Evolutionary conservation across 2,329 filamentous ascomycete genomes (phyloP).

Genomic region (Diaporthe amygdali): DNA sequence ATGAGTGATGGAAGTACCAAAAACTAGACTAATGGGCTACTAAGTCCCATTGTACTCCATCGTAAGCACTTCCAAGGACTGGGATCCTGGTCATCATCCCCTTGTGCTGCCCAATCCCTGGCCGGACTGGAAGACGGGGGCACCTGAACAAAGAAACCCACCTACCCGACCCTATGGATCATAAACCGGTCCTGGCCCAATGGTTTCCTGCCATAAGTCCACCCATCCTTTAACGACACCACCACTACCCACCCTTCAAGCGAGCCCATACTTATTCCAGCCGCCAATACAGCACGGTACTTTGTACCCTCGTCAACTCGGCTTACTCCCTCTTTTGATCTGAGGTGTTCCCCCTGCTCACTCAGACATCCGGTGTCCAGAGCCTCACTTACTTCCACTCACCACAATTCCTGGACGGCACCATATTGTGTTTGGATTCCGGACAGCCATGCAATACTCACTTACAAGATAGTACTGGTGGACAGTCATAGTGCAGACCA

Average conservation of each 20-base stretch:
- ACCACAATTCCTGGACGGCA: constrained; percentile 1
- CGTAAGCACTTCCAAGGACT: constrained; percentile 3
- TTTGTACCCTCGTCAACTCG: not conserved
- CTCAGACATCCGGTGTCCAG: not conserved
- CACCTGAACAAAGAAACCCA: constrained; percentile 9
- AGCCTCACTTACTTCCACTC: constrained; percentile 14
- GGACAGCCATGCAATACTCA: constrained; percentile 3
- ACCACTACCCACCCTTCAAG: not conserved
- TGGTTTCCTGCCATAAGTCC: not conserved
- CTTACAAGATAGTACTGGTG: constrained; percentile 8
- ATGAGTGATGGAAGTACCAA: not conserved
- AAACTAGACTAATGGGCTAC: not conserved
- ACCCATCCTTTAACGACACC: constrained; percentile 12
- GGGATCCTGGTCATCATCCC: not conserved
- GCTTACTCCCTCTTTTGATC: constrained; percentile 1
- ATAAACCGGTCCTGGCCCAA: constrained; percentile 10
- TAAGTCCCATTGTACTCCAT: not conserved
- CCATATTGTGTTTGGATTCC: not conserved
- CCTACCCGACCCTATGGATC: constrained; percentile 15
- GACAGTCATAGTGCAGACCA: not conserved
- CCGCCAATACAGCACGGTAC: constrained; percentile 6
- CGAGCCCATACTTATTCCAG: not conserved
- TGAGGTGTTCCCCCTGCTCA: not conserved
- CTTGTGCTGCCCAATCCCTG: not conserved
- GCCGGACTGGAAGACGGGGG: not conserved